Evolutionary conservation across 139 green algal species (phyloP).

Genomic region (Chlorella sp.): DNA sequence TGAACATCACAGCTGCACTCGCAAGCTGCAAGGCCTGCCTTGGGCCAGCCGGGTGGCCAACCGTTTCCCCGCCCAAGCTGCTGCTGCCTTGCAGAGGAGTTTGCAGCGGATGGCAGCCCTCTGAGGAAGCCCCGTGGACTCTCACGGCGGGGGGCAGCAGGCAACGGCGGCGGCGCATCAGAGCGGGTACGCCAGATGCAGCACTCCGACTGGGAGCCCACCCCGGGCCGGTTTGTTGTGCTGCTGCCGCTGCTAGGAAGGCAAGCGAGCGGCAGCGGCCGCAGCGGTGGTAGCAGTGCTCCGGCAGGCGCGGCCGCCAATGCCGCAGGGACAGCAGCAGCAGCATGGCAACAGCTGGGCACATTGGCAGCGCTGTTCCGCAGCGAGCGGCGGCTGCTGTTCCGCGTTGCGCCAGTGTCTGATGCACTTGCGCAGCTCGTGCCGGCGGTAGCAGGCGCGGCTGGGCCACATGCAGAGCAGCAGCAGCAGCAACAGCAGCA

Average conservation of each 20-base stretch:
- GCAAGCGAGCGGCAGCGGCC: no score
- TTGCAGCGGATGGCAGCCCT: neutral
- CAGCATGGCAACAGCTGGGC: neutral
- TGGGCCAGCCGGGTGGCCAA: neutral
- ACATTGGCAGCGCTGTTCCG: slow-evolving; percentile 1
- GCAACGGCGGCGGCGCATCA: neutral
- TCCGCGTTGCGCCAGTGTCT: neutral
- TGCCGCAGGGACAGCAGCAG: neutral
- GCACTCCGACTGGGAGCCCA: slow-evolving; percentile 5
- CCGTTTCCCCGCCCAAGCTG: neutral
- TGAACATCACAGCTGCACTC: no score
- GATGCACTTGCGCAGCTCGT: neutral
- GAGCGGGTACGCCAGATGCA: neutral
- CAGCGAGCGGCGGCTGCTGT: neutral
- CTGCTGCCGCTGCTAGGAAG: slow-evolving; percentile 1
- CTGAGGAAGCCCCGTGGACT: neutral
- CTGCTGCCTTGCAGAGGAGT: neutral
- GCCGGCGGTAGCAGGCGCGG: neutral
- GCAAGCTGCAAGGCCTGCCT: no score
- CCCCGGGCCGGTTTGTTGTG: neutral
- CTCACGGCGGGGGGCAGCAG: neutral
- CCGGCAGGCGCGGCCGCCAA: no score
- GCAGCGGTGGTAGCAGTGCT: no score
- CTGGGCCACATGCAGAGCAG: neutral
- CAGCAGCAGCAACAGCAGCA: neutral